Base-by-base conservation (phyloP, 306 rosid genomes). In the Castanea crenata region DNA sequence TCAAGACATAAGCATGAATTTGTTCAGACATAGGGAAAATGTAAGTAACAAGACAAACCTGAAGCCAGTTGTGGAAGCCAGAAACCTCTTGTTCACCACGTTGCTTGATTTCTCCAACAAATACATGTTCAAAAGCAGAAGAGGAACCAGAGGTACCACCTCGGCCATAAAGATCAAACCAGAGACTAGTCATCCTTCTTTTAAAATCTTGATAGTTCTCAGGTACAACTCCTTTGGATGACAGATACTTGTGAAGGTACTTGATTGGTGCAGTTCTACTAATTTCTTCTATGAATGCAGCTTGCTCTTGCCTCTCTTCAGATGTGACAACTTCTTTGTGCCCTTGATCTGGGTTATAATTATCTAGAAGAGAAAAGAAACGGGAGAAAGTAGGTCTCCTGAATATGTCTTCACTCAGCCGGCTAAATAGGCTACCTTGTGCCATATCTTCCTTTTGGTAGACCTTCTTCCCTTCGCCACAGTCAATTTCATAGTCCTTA, bases 11-110 rank as follows among this genome's bases (percentile, higher is more conserved):
- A 63, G 76, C 64, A 38, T n/a, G 16, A 67, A 59, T 18, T 68
- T 65, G 79, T 35, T 21, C 27, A 46, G 58, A 75, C 38, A 57
- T 38, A 20, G 19, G 73, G 23, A 78, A 65, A 41, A 3, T 35
- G 23, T 29, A 61, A 56, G n/a, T 31, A 71, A 25, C 27, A 78
- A 31, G 75, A 74, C 77, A 79, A 52, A 95, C 98, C 98, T 95
- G 98, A 83, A 95, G 86, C 99, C 98, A 92, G 85, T 95, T 95
- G 83, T 95, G 99, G 83, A 95, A 95, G 74, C 99, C 99, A 68
- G 94, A 90, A 85, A 95, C 93, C 86, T 86, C 62, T 44, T 82
- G 80, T 75, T 90, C 92, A 27, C 87, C 86, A 35, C 35, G 52
- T 78, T 85, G 86, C 86, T 92, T 95, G 76, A 92, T 87, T 90